Percentiles rank a stretch among this genome's conserved stretches.
phyloP scores from a whole-genome alignment of 2,329 filamentous ascomycete genomes.

The Aspergillus fischeri region DNA sequence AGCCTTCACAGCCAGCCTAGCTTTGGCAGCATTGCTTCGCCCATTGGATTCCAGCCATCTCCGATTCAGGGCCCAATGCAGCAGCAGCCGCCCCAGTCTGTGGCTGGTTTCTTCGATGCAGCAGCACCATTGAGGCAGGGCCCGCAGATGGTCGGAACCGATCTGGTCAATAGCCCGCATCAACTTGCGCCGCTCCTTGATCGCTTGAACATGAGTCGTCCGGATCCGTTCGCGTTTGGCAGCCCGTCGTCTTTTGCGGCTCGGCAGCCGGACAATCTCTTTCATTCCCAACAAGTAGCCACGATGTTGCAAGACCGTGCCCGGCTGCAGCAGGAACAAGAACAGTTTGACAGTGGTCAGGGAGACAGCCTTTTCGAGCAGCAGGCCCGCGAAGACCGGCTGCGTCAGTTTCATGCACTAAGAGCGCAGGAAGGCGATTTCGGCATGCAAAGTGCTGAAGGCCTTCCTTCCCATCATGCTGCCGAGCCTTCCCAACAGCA shows the following conservation, averaged over 20 bases:
- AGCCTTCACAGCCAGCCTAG: constrained; percentile 96
- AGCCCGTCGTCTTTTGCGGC: constrained; percentile 44
- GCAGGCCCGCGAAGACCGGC: constrained; percentile 59
- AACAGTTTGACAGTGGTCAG: constrained; percentile 47
- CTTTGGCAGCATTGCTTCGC: constrained; percentile 91
- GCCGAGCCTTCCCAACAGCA: constrained; percentile 24
- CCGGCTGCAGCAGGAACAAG: constrained; percentile 58
- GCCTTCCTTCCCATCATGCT: constrained; percentile 39
- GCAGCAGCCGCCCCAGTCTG: constrained; percentile 49
- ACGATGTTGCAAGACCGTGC: constrained; percentile 60
- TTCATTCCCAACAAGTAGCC: constrained; percentile 54
- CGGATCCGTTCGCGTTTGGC: constrained; percentile 47
- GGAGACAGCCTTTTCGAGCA: constrained; percentile 46
- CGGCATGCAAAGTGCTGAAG: constrained; percentile 35
- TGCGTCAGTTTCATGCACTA: constrained; percentile 78
- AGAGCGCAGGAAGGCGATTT: constrained; percentile 65
- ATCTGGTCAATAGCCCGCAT: constrained; percentile 61
- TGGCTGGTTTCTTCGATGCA: constrained; percentile 67
- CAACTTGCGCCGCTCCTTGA: constrained; percentile 63
- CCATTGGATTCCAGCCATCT: constrained; percentile 63
- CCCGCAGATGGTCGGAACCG: constrained; percentile 42
- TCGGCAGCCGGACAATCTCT: constrained; percentile 43
- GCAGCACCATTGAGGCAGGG: constrained; percentile 41
- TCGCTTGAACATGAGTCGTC: constrained; percentile 58
- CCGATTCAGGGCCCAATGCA: constrained; percentile 57